Evolutionary conservation across 331 rosid species (phyloP).

Genomic region (Ulmus americana): DNA sequence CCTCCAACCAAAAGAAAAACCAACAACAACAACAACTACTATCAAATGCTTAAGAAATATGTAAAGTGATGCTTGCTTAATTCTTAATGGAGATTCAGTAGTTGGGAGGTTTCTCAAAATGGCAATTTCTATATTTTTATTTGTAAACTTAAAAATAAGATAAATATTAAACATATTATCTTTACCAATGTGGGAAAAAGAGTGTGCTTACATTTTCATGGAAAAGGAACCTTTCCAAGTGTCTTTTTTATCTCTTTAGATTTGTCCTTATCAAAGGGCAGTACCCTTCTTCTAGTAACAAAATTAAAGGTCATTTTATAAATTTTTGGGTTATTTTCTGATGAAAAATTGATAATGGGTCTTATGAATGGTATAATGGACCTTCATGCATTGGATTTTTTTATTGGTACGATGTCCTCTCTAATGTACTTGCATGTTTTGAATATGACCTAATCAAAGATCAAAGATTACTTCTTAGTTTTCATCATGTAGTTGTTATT

Average conservation of each 20-base stretch:
- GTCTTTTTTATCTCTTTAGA: neutral
- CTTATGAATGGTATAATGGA: slow-evolving; percentile 3
- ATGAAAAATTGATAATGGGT: neutral
- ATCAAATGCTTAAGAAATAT: slow-evolving; percentile 4
- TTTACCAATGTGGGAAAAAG: neutral
- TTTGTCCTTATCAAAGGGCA: neutral
- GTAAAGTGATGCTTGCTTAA: neutral
- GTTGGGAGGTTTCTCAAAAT: neutral
- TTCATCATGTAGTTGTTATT: neutral
- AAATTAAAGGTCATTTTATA: neutral
- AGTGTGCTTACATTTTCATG: neutral
- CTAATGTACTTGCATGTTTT: slow-evolving; percentile 6
- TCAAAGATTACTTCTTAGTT: slow-evolving; percentile 5
- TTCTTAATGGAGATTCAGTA: neutral
- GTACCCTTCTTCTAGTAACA: neutral
- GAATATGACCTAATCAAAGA: slow-evolving; percentile 19
- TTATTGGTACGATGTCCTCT: slow-evolving; percentile 13
- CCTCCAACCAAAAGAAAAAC: neutral
- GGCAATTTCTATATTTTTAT: neutral
- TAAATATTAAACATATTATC: neutral
- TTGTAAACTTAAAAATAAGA: neutral
- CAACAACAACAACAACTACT: neutral
- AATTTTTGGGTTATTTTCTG: neutral
- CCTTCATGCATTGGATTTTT: slow-evolving; percentile 2
- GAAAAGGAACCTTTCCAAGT: neutral